phyloP scores from a whole-genome alignment of 805 yeast species.

The Nakazawaea anatomiae region DNA sequence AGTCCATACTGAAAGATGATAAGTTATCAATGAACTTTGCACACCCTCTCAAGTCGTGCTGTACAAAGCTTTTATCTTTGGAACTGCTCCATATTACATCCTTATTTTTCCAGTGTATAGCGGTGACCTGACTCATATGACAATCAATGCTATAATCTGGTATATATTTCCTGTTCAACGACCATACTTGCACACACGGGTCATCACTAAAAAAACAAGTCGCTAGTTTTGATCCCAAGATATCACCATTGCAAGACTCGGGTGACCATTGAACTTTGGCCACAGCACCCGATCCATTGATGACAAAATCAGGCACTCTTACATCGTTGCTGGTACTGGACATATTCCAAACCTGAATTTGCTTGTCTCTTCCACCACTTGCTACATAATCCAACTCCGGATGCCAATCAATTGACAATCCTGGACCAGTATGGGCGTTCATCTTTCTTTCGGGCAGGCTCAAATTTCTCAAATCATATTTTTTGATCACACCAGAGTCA shows the following conservation, averaged over 20 bases:
- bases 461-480: constrained; percentile 80
- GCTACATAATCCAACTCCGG: constrained; percentile 74
- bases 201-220: constrained; percentile 71
- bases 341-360: constrained; percentile 72
- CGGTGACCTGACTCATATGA: constrained; percentile 47
- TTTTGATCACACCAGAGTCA: constrained; percentile 83
- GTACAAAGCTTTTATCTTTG: constrained; percentile 41
- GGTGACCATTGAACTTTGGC: constrained; percentile 69
- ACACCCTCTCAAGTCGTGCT: constrained; percentile 40
- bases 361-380: constrained; percentile 91
- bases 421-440: constrained; percentile 90
- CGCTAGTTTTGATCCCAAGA: constrained; percentile 63
- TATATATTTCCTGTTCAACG: constrained; percentile 61
- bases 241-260: constrained; percentile 28
- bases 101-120: constrained; percentile 49
- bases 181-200: constrained; percentile 63
- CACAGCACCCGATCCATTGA: constrained; percentile 74
- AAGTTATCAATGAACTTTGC: constrained; percentile 43
- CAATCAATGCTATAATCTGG: constrained; percentile 52
- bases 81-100: constrained; percentile 42
- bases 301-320: constrained; percentile 59
- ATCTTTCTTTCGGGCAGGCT: constrained; percentile 58
- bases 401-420: constrained; percentile 83
- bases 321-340: constrained; percentile 28
- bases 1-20: constrained; percentile 44